Evolutionary conservation across 2,329 filamentous ascomycete species (phyloP).

Genomic region (Colletotrichum sp.): DNA sequence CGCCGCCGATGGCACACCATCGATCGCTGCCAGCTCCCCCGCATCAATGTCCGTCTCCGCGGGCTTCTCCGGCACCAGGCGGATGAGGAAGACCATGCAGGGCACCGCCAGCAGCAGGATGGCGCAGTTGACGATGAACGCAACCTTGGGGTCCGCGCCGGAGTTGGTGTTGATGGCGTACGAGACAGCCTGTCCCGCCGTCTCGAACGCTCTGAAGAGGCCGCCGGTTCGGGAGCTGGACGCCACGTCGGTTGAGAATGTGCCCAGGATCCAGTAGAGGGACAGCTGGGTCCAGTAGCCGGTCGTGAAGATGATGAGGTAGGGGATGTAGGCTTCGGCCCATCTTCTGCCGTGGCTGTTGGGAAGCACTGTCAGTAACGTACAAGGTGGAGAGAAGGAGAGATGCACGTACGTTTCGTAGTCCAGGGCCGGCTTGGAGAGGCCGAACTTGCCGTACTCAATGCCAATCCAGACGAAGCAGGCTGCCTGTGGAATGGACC

Average conservation of each 20-base stretch:
- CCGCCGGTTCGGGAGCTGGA: constrained; percentile 32
- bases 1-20: background rate
- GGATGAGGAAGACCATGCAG: constrained; percentile 8
- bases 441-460: constrained; percentile 8
- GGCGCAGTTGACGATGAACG: background rate
- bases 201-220: constrained; percentile 31
- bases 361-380: background rate
- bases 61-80: background rate
- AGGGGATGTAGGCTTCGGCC: constrained; percentile 9
- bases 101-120: background rate
- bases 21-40: background rate
- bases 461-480: constrained; percentile 14
- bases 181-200: constrained; percentile 32
- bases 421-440: background rate
- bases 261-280: constrained; percentile 42
- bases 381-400: fast-evolving
- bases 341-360: background rate
- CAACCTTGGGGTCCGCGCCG: background rate
- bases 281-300: constrained; percentile 9
- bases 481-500: background rate
- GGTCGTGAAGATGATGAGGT: constrained; percentile 4
- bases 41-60: constrained; percentile 4
- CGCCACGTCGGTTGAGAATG: constrained; percentile 37
- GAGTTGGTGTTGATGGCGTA: constrained; percentile 31
- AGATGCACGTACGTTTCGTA: background rate